phyloP scores from a whole-genome alignment of 2,329 filamentous ascomycete genomes.

The Colletotrichum higginsianum region DNA sequence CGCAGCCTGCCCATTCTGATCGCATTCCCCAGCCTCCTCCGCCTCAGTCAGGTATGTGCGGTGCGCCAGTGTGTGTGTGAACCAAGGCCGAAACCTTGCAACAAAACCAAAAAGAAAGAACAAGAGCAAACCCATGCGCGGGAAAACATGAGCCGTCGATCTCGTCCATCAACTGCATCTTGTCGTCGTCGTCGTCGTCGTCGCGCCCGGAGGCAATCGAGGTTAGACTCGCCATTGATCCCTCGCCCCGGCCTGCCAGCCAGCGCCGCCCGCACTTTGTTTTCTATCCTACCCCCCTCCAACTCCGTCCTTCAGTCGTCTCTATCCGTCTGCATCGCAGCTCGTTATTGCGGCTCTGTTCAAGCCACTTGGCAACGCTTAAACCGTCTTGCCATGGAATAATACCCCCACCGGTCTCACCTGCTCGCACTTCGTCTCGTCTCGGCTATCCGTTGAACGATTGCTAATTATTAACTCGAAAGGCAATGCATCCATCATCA shows the following conservation, averaged over 20 bases:
- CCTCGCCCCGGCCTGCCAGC: constrained; percentile 41
- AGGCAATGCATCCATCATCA: constrained; percentile 58
- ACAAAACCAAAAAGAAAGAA: constrained; percentile 33
- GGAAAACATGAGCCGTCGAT: constrained; percentile 37
- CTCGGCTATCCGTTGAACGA: constrained; percentile 41
- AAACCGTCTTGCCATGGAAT: constrained; percentile 7
- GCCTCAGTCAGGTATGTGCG: constrained; percentile 61
- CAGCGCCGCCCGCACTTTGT: constrained; percentile 39
- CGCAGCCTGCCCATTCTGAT: constrained; percentile 54
- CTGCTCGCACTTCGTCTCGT: constrained; percentile 26
- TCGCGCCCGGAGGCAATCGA: constrained; percentile 42
- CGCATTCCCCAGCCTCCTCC: constrained; percentile 61
- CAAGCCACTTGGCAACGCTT: constrained; percentile 20
- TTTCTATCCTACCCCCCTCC: constrained; percentile 16
- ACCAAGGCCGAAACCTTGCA: constrained; percentile 35
- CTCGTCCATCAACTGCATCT: constrained; percentile 38
- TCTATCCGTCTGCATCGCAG: constrained; percentile 15
- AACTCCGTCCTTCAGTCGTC: not conserved
- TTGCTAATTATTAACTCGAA: constrained; percentile 36
- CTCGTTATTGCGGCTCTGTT: constrained; percentile 13
- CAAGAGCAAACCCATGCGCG: constrained; percentile 29
- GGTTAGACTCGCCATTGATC: constrained; percentile 43
- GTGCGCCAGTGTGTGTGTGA: constrained; percentile 42
- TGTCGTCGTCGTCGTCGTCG: constrained; percentile 33
- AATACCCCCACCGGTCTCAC: constrained; percentile 4